Base-by-base conservation (phyloP, 176 grass and related monocot species). In the Carex parvula region DNA sequence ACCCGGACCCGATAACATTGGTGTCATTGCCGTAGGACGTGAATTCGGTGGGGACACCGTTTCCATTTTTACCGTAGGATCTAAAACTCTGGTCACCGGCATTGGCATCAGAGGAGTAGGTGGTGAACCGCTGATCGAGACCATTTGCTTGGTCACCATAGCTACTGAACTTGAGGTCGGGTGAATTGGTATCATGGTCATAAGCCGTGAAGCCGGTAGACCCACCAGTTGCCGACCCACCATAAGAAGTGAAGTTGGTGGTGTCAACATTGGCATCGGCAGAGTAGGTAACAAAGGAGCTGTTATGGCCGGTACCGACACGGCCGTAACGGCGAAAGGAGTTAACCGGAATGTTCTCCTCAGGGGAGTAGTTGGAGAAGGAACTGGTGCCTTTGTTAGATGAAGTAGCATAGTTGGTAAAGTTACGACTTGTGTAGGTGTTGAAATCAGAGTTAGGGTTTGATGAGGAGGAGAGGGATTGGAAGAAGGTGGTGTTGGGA, bases 241-340 rank as follows among this genome's bases (percentile, higher is more conserved):
- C 91, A 33, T 96, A 96, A 22, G 91, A 93, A 67, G 91, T 91
- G 93, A 96, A 96, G 89, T 96, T 93, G 66, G 87, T 30, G 24
- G 93, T 91, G n/a, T 79, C 93, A 0, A 93, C 93, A 78, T 96
- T 96, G 67, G 89, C 91, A 24, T 96, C 87, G 55, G 79, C 8
- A 85, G 88, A 84, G 89, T 96, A 96, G 74, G 60, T 14, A 35
- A 81, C 6, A 83, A 96, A 96, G 8, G 87, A 63, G 89, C 87
- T 88, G 61, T 57, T 78, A 39, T 89, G 83, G 0, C 8, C 75
- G 2, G 74, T 54, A 12, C 85, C 90, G 57, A 60, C 85, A 12
- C 83, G 93, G 63, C 20, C 71, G 87, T 96, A 96, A 18, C 93
- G 91, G 61, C 91, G 93, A 87, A 96, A 96, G 24, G 87, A 81